Conservation (phyloP, 257 asterid genomes). For the Scutellaria galericulata region DNA sequence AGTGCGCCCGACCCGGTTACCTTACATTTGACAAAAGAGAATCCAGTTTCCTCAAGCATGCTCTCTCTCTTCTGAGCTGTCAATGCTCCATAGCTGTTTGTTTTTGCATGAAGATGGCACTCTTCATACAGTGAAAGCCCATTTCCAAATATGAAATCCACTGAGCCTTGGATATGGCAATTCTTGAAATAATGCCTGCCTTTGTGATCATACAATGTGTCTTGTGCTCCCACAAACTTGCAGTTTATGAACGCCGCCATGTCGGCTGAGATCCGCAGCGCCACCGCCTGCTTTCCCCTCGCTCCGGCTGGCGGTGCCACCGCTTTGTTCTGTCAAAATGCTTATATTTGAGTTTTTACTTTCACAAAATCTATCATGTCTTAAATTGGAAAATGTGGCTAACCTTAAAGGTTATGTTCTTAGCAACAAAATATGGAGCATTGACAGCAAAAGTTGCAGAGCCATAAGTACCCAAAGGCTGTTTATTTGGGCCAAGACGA, state of each 20-base stretch:
- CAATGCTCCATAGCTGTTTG: slow-evolving; percentile 69
- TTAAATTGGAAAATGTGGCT: not conserved
- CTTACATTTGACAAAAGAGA: slow-evolving; percentile 81
- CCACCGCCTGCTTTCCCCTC: slow-evolving; percentile 88
- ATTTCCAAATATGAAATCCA: slow-evolving; percentile 69
- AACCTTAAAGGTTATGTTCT: slow-evolving; percentile 82
- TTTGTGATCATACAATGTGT: slow-evolving; percentile 83
- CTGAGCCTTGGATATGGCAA: slow-evolving; percentile 84
- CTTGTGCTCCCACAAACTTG: slow-evolving; percentile 84
- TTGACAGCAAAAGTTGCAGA: slow-evolving; percentile 88
- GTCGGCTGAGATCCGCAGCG: slow-evolving; percentile 84
- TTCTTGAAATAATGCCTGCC: slow-evolving; percentile 91
- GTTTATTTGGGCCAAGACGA: slow-evolving; percentile 51
- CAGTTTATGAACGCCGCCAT: slow-evolving; percentile 83
- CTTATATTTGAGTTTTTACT: not conserved
- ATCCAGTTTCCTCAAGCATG: slow-evolving; percentile 86
- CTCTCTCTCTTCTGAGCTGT: slow-evolving; percentile 93
- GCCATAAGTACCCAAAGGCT: slow-evolving; percentile 84
- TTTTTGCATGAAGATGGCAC: slow-evolving; percentile 75
- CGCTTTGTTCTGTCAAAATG: slow-evolving; percentile 68
- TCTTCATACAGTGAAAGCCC: slow-evolving; percentile 71
- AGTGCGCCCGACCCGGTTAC: slow-evolving; percentile 89
- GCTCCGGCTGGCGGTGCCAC: slow-evolving; percentile 72
- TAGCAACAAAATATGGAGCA: slow-evolving; percentile 86
- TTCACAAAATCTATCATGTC: not conserved